phyloP scores from a whole-genome alignment of 2,329 filamentous ascomycete species.

The Colletotrichum coccodes region DNA sequence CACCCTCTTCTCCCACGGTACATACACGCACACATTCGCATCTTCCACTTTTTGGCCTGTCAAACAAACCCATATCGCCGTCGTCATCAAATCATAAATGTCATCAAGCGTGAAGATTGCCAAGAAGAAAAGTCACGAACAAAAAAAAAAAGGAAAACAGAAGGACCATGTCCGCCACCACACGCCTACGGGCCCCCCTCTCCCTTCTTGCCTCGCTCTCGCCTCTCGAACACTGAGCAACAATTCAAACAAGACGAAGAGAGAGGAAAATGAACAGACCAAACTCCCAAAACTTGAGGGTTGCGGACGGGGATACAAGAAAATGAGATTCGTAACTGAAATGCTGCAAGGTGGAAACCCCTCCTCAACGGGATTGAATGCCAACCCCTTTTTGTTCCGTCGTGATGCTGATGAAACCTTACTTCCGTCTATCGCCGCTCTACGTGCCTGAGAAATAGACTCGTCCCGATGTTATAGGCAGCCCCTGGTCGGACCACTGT shows the following conservation, averaged over 20 bases:
- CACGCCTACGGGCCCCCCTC: neutral
- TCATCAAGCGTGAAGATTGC: neutral
- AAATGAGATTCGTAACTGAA: neutral
- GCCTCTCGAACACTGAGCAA: neutral
- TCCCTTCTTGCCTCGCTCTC: too few species aligned
- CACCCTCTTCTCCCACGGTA: neutral
- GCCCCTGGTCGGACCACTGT: neutral
- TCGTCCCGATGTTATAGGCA: neutral
- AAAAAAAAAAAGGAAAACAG: neutral
- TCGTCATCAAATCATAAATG: neutral
- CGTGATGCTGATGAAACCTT: slow-evolving; percentile 5
- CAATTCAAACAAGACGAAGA: neutral
- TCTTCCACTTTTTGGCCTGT: neutral
- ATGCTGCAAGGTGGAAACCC: slow-evolving; percentile 3
- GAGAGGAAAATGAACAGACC: neutral
- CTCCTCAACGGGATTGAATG: neutral
- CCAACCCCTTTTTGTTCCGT: slow-evolving; percentile 5
- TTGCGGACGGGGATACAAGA: neutral
- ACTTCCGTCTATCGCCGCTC: slow-evolving; percentile 5
- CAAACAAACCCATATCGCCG: neutral
- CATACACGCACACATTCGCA: neutral
- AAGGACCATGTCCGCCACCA: neutral
- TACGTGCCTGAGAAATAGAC: neutral
- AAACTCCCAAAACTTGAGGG: neutral
- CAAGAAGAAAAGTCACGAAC: neutral